These are phyloP conservation scores for Lecanicillium sp. DNA, from an alignment of 2,329 filamentous ascomycete species.

Conservation along the genomic window DNA sequence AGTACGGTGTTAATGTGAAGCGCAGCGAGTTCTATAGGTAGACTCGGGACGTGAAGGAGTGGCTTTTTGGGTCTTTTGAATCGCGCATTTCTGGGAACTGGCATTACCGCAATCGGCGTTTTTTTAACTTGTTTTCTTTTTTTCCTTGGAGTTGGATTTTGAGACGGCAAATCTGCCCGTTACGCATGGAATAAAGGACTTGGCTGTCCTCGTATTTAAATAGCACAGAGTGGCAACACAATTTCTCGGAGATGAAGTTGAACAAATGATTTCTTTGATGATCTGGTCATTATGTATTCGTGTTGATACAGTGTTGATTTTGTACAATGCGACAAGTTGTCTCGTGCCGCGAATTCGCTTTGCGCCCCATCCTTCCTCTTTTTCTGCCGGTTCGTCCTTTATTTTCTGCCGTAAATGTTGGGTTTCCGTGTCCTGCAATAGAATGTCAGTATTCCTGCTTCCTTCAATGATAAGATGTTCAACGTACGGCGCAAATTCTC, in stretches of 20 bases:
- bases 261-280: neutral
- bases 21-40: conserved; percentile 92
- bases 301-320: conserved; percentile 25
- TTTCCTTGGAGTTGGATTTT: neutral
- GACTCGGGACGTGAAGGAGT: neutral
- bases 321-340: conserved; percentile 21
- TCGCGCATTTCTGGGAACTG: conserved; percentile 15
- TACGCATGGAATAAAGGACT: neutral
- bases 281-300: conserved; percentile 14
- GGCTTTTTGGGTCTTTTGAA: conserved; percentile 13
- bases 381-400: neutral
- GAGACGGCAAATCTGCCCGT: neutral
- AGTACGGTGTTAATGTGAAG: conserved; percentile 98
- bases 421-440: conserved; percentile 49
- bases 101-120: conserved; percentile 19
- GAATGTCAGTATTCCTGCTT: conserved; percentile 40
- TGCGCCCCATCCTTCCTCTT: neutral
- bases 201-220: neutral
- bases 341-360: conserved; percentile 5
- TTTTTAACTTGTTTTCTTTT: neutral
- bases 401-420: conserved; percentile 41
- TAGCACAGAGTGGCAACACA: neutral
- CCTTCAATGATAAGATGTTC: conserved; percentile 26
- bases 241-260: neutral
- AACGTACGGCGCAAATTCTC: conserved; percentile 83